Evolutionary conservation across 352 stramenopile species (phyloP).

Genomic region (Sclerospora graminicola): DNA sequence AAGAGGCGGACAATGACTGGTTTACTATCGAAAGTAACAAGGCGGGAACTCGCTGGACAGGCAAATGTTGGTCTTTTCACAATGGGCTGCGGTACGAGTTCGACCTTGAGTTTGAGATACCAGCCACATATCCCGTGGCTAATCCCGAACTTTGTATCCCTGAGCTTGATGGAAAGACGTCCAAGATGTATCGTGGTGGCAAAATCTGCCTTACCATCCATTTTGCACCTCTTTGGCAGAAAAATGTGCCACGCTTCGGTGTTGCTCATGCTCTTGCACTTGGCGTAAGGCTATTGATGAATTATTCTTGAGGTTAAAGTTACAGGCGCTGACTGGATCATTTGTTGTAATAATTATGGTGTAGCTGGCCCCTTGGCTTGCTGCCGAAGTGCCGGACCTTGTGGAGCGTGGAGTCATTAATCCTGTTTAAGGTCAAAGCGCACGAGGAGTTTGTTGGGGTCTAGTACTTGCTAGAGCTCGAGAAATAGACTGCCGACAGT

Average conservation of each 20-base stretch:
- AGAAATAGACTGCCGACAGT: background rate
- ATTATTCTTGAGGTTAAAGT: background rate
- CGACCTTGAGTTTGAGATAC: constrained; percentile 80
- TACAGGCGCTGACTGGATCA: background rate
- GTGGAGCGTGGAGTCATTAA: constrained; percentile 70
- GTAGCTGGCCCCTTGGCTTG: constrained; percentile 79
- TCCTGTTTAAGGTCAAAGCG: constrained; percentile 28
- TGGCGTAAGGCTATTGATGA: constrained; percentile 31
- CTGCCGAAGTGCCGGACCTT: constrained; percentile 78
- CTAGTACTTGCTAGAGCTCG: background rate
- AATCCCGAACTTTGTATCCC: constrained; percentile 80
- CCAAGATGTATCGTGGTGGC: constrained; percentile 86
- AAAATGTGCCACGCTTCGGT: constrained; percentile 82
- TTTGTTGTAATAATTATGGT: constrained; percentile 5
- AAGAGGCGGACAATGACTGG: constrained; percentile 85
- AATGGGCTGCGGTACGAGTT: constrained; percentile 83
- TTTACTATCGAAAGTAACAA: constrained; percentile 85
- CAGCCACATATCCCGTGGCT: constrained; percentile 70
- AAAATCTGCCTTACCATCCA: constrained; percentile 87
- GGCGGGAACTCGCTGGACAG: constrained; percentile 68
- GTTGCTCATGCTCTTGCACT: constrained; percentile 78
- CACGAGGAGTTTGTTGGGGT: background rate
- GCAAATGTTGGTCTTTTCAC: constrained; percentile 86
- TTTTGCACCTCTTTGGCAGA: constrained; percentile 85
- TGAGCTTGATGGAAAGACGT: constrained; percentile 83